A percentile compares a stretch with the other conserved stretches of the same genome.
Evolutionary conservation across 2,329 filamentous ascomycete species (phyloP).

Genomic region (Fusarium sp.): DNA sequence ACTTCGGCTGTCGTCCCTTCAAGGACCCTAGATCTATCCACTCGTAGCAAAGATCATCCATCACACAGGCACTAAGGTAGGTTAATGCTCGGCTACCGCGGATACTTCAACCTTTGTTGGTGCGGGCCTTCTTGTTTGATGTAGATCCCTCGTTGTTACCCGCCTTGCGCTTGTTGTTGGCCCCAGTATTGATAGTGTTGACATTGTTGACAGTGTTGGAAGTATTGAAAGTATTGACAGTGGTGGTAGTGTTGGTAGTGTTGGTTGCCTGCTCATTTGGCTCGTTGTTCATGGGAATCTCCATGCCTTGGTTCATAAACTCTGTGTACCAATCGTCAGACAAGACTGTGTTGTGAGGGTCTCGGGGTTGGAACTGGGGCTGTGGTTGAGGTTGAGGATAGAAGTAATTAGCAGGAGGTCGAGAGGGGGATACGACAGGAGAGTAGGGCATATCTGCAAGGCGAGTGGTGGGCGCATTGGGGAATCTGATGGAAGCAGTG

Average conservation of each 20-base stretch:
- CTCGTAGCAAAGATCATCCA: no score
- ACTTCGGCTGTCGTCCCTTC: no score
- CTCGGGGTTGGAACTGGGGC: neutral
- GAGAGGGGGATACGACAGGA: neutral
- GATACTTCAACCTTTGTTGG: neutral
- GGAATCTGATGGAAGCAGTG: neutral
- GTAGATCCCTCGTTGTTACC: neutral
- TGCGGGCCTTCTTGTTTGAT: constrained; percentile 22
- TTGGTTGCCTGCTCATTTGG: neutral
- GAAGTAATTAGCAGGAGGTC: neutral
- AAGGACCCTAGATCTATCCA: no score
- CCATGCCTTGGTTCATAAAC: neutral
- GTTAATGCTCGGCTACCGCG: no score
- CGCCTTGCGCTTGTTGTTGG: constrained; percentile 29
- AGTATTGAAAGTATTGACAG: no score
- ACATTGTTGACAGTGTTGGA: no score
- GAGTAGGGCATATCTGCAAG: constrained; percentile 12
- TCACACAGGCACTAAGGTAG: no score
- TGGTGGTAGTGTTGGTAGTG: neutral
- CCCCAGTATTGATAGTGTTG: neutral
- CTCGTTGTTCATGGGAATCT: neutral
- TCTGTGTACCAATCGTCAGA: constrained; percentile 9
- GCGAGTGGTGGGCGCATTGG: neutral
- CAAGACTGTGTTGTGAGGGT: neutral
- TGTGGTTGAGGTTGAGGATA: neutral